Percentiles rank a stretch among this genome's conserved stretches.
These are phyloP conservation scores for Penicillium steckii DNA, from an alignment of 495 filamentous ascomycete species.

Conservation along the genomic window DNA sequence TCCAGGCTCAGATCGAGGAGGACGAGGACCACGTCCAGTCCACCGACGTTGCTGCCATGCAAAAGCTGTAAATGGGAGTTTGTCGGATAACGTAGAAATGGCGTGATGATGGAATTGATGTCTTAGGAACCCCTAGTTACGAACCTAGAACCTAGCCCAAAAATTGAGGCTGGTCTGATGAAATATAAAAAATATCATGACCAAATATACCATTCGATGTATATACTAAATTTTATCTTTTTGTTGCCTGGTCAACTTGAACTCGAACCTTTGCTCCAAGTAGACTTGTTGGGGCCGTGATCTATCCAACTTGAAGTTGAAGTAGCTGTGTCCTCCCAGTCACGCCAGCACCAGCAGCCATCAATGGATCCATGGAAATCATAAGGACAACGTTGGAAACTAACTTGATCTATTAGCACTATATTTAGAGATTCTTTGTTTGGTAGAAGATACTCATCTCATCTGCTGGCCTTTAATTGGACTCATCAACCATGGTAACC, in stretches of 20 bases:
- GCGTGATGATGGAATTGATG: constrained; percentile 45
- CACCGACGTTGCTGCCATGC: constrained; percentile 86
- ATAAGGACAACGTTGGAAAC: too few relatives aligned
- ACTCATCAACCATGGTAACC: too few relatives aligned
- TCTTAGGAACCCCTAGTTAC: constrained; percentile 32
- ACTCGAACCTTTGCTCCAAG: too few relatives aligned
- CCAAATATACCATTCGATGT: constrained; percentile 4
- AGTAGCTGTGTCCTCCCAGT: too few relatives aligned
- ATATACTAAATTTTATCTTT: background rate
- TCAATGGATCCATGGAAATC: too few relatives aligned
- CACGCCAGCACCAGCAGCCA: too few relatives aligned
- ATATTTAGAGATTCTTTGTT: too few relatives aligned
- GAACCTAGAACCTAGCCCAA: constrained; percentile 26
- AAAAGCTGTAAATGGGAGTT: constrained; percentile 71
- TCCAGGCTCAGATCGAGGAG: constrained; percentile 81
- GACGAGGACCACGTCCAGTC: constrained; percentile 98
- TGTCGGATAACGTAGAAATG: constrained; percentile 38
- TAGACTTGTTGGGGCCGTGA: too few relatives aligned
- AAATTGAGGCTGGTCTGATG: constrained; percentile 27
- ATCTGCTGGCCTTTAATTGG: too few relatives aligned
- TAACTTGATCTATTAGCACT: too few relatives aligned
- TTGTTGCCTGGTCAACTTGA: background rate
- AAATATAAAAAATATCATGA: constrained; percentile 33
- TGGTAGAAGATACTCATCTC: too few relatives aligned
- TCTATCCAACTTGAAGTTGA: too few relatives aligned